These are phyloP conservation scores for Coemansia sp. DNA, from an alignment of 192 early-diverging fungal species.

Conservation along the genomic window DNA sequence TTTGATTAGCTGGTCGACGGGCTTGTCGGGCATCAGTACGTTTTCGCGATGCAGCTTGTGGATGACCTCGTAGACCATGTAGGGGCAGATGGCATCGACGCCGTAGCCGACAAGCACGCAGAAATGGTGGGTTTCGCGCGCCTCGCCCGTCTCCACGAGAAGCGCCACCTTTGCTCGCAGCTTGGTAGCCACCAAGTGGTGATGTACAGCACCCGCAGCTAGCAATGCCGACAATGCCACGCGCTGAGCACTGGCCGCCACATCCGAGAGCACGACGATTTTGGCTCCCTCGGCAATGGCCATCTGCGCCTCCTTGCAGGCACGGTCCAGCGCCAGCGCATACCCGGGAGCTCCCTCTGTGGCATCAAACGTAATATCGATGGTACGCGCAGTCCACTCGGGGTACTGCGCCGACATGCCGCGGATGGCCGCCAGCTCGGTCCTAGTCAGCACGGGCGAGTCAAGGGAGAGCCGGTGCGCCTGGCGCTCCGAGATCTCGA, in stretches of 20 bases:
- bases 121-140: conserved; percentile 94
- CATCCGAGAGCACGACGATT: conserved; percentile 86
- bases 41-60: conserved; percentile 88
- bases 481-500: conserved; percentile 83
- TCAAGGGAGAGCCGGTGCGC: conserved; percentile 78
- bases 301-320: conserved; percentile 80
- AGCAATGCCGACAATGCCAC: conserved; percentile 87
- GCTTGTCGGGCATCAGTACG: conserved; percentile 47
- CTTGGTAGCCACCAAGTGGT: conserved; percentile 87
- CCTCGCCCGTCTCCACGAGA: conserved; percentile 90
- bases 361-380: conserved; percentile 88
- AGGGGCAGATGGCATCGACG: conserved; percentile 94
- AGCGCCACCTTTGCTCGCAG: conserved; percentile 88
- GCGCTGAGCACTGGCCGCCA: conserved; percentile 61
- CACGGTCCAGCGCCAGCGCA: conserved; percentile 77
- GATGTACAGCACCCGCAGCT: conserved; percentile 91
- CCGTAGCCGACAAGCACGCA: conserved; percentile 96
- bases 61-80: conserved; percentile 89
- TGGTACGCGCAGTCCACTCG: conserved; percentile 66
- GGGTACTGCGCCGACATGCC: conserved; percentile 66
- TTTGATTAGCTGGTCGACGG: conserved; percentile 70
- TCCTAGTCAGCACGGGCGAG: conserved; percentile 85
- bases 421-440: conserved; percentile 82
- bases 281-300: conserved; percentile 81
- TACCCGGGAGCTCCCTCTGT: conserved; percentile 81